Evolutionary conservation across 2,329 filamentous ascomycete genomes (phyloP).

Genomic region (Lasiodiplodia citricola): DNA sequence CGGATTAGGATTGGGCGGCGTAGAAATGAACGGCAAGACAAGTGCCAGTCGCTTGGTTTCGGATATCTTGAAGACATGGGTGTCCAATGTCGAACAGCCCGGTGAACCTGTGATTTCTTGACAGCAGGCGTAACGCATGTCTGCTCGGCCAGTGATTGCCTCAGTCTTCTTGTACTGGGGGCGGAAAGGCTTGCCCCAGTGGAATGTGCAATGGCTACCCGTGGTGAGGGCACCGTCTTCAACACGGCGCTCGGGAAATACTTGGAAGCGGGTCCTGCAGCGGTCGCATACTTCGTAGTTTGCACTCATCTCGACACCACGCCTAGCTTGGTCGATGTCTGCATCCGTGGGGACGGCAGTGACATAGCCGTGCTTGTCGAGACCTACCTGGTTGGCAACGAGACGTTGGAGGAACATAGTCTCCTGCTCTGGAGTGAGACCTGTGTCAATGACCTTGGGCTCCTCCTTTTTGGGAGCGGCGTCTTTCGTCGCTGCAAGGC

Average conservation of each 20-base stretch:
- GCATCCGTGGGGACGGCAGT: constrained; percentile 66
- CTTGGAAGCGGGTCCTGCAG: constrained; percentile 84
- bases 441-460: constrained; percentile 68
- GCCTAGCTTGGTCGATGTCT: constrained; percentile 69
- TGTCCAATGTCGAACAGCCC: constrained; percentile 73
- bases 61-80: constrained; percentile 87
- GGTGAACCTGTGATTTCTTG: constrained; percentile 74
- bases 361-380: constrained; percentile 79
- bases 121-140: constrained; percentile 73
- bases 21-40: constrained; percentile 79
- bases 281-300: constrained; percentile 91
- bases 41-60: constrained; percentile 77
- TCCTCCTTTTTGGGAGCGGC: constrained; percentile 34
- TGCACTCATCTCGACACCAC: constrained; percentile 68
- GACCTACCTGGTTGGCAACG: constrained; percentile 65
- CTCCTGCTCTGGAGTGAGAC: constrained; percentile 71
- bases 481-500: constrained; percentile 39
- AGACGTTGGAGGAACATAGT: constrained; percentile 67
- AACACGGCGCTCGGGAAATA: constrained; percentile 79
- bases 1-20: constrained; percentile 66
- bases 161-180: constrained; percentile 61
- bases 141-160: constrained; percentile 40
- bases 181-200: constrained; percentile 74
- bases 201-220: constrained; percentile 79
- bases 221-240: constrained; percentile 77